A percentile compares a stretch with the other conserved stretches of the same genome.
These are phyloP conservation scores for Picochlorum sp. DNA, from an alignment of 139 green algal species.

Conservation along the genomic window DNA sequence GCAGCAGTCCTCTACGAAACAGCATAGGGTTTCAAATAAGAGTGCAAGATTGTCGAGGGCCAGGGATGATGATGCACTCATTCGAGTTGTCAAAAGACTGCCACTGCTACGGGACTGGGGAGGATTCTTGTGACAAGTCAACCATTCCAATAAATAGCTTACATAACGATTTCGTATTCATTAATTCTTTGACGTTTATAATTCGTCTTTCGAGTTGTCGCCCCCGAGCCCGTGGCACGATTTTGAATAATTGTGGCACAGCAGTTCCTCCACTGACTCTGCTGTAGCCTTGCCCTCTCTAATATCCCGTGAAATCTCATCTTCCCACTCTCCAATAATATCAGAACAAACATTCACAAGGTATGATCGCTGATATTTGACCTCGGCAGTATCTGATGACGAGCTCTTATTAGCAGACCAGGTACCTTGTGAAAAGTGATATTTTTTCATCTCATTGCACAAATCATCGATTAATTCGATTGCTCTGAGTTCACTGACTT, in stretches of 20 bases:
- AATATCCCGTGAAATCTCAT: slow-evolving; percentile 45
- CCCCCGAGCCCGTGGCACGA: background rate
- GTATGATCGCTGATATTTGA: background rate
- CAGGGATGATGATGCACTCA: no score
- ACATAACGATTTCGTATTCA: no score
- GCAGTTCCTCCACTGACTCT: background rate
- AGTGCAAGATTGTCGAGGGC: no score
- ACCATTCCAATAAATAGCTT: no score
- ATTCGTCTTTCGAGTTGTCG: background rate
- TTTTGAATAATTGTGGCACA: background rate
- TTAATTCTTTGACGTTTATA: no score
- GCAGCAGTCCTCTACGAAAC: no score
- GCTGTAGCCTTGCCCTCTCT: slow-evolving; percentile 12
- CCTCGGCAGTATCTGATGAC: background rate
- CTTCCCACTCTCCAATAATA: slow-evolving; percentile 25
- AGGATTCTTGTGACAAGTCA: no score
- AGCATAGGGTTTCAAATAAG: no score
- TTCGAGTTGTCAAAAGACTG: no score
- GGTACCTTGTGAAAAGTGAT: slow-evolving; percentile 33
- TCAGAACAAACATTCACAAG: slow-evolving; percentile 2
- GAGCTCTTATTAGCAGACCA: slow-evolving; percentile 6
- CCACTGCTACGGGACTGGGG: no score
- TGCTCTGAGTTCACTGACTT: slow-evolving; percentile 52
- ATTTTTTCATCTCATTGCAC: slow-evolving; percentile 46
- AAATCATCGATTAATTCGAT: slow-evolving; percentile 65